phyloP scores from a whole-genome alignment of 805 yeast genomes.

The Ogataea zsoltii region DNA sequence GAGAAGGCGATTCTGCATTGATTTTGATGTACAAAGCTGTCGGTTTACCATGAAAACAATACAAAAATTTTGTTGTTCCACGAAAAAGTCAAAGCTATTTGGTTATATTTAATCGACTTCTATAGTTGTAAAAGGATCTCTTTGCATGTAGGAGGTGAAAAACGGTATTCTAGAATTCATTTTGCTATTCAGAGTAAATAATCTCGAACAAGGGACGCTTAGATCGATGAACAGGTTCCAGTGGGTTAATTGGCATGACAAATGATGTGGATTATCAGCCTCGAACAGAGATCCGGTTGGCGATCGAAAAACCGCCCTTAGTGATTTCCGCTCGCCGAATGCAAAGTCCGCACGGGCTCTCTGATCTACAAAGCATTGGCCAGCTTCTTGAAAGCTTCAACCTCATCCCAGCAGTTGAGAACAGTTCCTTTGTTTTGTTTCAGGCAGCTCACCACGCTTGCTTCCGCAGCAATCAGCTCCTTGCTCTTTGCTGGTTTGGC shows the following conservation, averaged over 20 bases:
- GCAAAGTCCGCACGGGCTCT: background rate
- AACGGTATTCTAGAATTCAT: too few species aligned
- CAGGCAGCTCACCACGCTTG: conserved; percentile 58
- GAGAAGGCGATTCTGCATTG: conserved; percentile 95
- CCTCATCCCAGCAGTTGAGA: conserved; percentile 82
- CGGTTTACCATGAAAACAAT: conserved; percentile 47
- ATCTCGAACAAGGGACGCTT: too few species aligned
- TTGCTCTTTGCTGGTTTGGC: conserved; percentile 35
- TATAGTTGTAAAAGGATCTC: too few species aligned
- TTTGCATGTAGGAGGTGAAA: too few species aligned
- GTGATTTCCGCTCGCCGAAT: too few species aligned
- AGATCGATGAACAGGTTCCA: too few species aligned
- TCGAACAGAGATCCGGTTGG: too few species aligned
- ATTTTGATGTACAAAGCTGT: conserved; percentile 82
- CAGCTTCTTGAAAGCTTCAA: conserved; percentile 62
- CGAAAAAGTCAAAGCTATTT: background rate
- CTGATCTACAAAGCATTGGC: conserved; percentile 33
- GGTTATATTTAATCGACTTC: too few species aligned
- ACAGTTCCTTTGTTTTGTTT: conserved; percentile 62
- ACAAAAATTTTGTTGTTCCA: background rate
- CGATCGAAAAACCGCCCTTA: too few species aligned
- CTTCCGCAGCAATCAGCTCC: conserved; percentile 47
- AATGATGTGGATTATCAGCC: too few species aligned
- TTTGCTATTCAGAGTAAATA: too few species aligned
- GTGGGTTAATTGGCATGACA: too few species aligned